These are phyloP conservation scores for Phyllosticta citriasiana DNA, from an alignment of 2,329 filamentous ascomycete genomes.

Conservation along the genomic window DNA sequence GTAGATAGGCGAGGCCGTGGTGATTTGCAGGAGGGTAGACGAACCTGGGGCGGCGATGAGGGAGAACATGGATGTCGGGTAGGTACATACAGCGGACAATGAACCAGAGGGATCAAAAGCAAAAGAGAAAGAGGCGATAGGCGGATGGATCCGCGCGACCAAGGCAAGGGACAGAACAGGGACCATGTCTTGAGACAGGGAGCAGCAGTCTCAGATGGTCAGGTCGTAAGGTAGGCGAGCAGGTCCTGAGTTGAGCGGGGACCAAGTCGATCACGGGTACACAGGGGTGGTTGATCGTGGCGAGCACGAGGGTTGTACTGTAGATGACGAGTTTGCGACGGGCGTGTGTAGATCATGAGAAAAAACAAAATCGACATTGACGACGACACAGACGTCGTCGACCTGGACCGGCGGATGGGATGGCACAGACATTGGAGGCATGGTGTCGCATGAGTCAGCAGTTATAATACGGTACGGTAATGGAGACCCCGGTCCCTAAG, in stretches of 20 bases:
- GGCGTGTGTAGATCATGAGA: background rate
- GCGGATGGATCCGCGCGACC: background rate
- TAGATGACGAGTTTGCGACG: background rate
- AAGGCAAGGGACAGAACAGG: background rate
- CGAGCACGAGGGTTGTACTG: background rate
- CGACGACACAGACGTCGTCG: no score
- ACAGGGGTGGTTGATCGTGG: background rate
- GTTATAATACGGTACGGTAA: no score
- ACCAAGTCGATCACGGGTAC: background rate
- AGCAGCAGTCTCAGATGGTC: background rate
- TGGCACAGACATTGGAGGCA: no score
- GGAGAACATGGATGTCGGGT: conserved; percentile 6
- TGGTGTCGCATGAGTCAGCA: no score
- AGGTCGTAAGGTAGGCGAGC: background rate
- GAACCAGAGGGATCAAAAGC: background rate
- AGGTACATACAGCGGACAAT: background rate
- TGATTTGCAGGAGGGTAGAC: background rate
- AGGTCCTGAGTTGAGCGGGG: background rate
- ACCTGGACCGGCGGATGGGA: no score
- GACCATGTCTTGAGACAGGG: background rate
- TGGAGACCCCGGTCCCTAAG: no score
- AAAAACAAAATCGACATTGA: background rate
- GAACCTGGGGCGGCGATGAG: background rate
- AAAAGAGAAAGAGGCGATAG: background rate
- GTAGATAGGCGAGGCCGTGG: background rate